A percentile compares a stretch with the other conserved stretches of the same genome.
Evolutionary conservation across 768 basidiomycete genomes (phyloP).

Genomic region (Jaapia argillacea): DNA sequence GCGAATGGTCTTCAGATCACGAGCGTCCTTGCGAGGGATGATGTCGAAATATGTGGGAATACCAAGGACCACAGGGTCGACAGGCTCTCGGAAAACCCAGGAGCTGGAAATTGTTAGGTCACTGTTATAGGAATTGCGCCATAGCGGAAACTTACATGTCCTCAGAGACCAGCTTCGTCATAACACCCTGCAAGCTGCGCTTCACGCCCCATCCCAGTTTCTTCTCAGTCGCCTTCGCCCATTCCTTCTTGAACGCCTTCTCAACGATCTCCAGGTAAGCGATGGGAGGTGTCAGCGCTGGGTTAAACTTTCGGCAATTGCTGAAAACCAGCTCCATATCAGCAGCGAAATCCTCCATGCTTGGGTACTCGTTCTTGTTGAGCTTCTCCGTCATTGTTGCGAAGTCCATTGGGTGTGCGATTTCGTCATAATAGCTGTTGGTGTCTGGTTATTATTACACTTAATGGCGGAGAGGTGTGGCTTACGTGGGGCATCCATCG

Average conservation of each 20-base stretch:
- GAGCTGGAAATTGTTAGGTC: slow-evolving; percentile 31
- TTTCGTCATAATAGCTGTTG: slow-evolving; percentile 83
- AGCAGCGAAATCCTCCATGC: slow-evolving; percentile 72
- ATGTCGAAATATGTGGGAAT: slow-evolving; percentile 87
- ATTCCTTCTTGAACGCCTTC: slow-evolving; percentile 72
- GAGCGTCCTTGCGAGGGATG: slow-evolving; percentile 76
- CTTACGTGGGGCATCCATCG: slow-evolving; percentile 89
- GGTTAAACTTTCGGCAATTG: slow-evolving; percentile 93
- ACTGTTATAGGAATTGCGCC: not conserved
- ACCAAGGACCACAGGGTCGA: slow-evolving; percentile 76
- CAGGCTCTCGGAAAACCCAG: slow-evolving; percentile 73
- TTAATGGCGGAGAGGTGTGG: slow-evolving; percentile 8
- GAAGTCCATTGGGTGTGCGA: slow-evolving; percentile 89
- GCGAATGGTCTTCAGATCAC: slow-evolving; percentile 78
- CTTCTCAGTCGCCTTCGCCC: slow-evolving; percentile 65
- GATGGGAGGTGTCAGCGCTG: slow-evolving; percentile 64
- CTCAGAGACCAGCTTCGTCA: slow-evolving; percentile 64
- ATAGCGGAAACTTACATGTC: slow-evolving; percentile 38
- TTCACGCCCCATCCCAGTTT: slow-evolving; percentile 77
- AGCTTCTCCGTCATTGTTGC: slow-evolving; percentile 70
- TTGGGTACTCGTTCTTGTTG: slow-evolving; percentile 53
- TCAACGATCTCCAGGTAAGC: slow-evolving; percentile 68
- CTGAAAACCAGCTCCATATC: slow-evolving; percentile 77
- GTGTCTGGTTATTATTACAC: slow-evolving; percentile 2
- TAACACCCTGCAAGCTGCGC: slow-evolving; percentile 57